Base-by-base conservation (phyloP, 768 basidiomycete genomes). In the Thelephora ganbajun region DNA sequence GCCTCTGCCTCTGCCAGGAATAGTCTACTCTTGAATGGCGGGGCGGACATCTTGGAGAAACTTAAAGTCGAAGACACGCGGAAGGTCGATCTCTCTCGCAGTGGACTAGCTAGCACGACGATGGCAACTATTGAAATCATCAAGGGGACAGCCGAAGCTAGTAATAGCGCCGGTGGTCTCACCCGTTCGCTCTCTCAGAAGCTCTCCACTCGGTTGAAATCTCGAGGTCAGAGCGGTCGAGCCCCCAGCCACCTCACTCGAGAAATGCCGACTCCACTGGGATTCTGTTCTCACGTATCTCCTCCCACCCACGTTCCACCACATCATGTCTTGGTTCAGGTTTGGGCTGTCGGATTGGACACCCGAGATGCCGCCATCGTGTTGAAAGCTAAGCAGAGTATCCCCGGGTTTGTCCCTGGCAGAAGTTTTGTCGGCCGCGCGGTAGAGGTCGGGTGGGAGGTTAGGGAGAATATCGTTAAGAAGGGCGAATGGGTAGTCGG, bases 401-500 rank as follows among this genome's bases (percentile, higher is more conserved):
- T 62, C 50, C 51, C 58, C 6, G 87, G 87, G 4, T 89, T 80
- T 64, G 77, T 93, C 2, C 91, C 92, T 18, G 92, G 90, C 0
- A 70, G 91, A 41, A 84, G 84, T 51, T 86, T 96, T 59, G 81
- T 89, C 6, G 92, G 92, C 4, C 67, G 86, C 35, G 82, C 83
- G 36, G 60, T 93, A 44, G 87, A 88, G 57, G 79, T 77, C 50
- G 92, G 92, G 2, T 84, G 80, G 73, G 84, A 85, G 35, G 83
- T 88, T 12, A 69, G 69, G 43, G 80, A 53, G 18, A 70, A 67
- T n/a, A 65, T 71, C 18, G 66, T 77, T 20, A 72, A 71, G 58
- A 78, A 78, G 54, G 87, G 88, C 4, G 92, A 96, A 55, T 88
- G 91, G 82, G 84, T 93, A 5, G 67, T 87, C 50, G 92, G 90